Conservation (phyloP, 257 asterid species). For the Plectranthus barbatus region DNA sequence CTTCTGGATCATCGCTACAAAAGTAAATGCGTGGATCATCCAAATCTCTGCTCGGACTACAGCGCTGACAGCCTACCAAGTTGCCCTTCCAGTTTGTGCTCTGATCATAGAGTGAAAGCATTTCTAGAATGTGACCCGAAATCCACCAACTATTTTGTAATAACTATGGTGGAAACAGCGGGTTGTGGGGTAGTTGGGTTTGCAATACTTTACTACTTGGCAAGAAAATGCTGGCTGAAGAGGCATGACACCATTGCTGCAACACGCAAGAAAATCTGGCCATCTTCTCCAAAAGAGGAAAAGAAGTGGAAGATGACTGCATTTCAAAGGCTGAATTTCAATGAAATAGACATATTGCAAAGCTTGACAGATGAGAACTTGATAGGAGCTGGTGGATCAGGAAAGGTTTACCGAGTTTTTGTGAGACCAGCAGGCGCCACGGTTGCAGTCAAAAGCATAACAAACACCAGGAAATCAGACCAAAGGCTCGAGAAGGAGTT, state of each 20-base stretch:
- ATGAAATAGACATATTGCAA: conserved; percentile 35
- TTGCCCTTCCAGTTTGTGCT: conserved; percentile 18
- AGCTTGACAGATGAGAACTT: conserved; percentile 41
- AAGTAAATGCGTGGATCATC: conserved; percentile 16
- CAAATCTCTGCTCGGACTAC: conserved; percentile 22
- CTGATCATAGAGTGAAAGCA: background rate
- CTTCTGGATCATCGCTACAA: conserved; percentile 10
- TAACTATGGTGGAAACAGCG: background rate
- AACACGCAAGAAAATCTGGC: background rate
- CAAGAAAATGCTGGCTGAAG: conserved; percentile 14
- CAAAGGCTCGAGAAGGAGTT: conserved; percentile 44
- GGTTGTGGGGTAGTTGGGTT: conserved; percentile 13
- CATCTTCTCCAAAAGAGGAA: background rate
- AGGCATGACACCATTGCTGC: background rate
- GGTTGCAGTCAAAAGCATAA: conserved; percentile 52
- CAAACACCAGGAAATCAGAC: conserved; percentile 28
- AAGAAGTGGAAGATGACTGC: conserved; percentile 14
- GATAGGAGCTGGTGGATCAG: conserved; percentile 63
- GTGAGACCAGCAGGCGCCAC: conserved; percentile 19
- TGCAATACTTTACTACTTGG: conserved; percentile 6
- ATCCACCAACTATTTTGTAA: background rate
- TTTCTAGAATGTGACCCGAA: background rate
- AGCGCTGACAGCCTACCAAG: background rate
- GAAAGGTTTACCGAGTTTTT: conserved; percentile 42
- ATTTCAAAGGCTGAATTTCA: conserved; percentile 36